Evolutionary conservation across 768 basidiomycete genomes (phyloP).

Genomic region (Russula dissimulans): DNA sequence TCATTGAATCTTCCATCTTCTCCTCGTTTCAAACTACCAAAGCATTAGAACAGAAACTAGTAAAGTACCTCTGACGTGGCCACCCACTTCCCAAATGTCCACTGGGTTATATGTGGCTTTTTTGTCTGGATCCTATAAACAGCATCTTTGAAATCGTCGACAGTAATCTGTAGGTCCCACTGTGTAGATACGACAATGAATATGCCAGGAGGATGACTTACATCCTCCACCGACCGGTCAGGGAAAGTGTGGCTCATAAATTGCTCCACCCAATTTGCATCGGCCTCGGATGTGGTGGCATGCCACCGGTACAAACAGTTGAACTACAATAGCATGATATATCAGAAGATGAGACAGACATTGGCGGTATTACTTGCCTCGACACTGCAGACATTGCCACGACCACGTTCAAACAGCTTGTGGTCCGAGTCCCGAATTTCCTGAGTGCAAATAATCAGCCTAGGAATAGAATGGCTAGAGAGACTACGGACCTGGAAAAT

Average conservation of each 20-base stretch:
- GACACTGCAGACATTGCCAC: slow-evolving; percentile 74
- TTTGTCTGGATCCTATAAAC: slow-evolving; percentile 31
- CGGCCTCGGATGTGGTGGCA: slow-evolving; percentile 62
- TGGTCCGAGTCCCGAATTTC: slow-evolving; percentile 61
- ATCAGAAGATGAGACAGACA: background rate
- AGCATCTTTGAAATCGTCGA: slow-evolving; percentile 43
- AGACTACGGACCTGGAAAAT: slow-evolving; percentile 52
- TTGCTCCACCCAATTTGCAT: slow-evolving; percentile 57
- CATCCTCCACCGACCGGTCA: slow-evolving; percentile 37
- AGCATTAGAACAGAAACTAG: slow-evolving; percentile 28
- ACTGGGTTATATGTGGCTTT: slow-evolving; percentile 44
- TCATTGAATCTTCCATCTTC: slow-evolving; percentile 56
- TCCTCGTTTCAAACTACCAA: slow-evolving; percentile 48
- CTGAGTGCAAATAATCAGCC: slow-evolving; percentile 25
- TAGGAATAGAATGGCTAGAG: background rate
- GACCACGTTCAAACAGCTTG: slow-evolving; percentile 64
- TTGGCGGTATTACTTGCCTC: slow-evolving; percentile 38
- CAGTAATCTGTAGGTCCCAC: slow-evolving; percentile 27
- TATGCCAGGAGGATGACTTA: slow-evolving; percentile 6
- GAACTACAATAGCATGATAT: slow-evolving; percentile 39
- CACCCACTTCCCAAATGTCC: slow-evolving; percentile 58
- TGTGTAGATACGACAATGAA: background rate
- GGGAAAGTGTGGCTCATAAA: slow-evolving; percentile 47
- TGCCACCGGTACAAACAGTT: slow-evolving; percentile 86
- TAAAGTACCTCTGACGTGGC: slow-evolving; percentile 18